Conservation (phyloP, 2,329 filamentous ascomycete genomes). For the Cladosporium sp. region DNA sequence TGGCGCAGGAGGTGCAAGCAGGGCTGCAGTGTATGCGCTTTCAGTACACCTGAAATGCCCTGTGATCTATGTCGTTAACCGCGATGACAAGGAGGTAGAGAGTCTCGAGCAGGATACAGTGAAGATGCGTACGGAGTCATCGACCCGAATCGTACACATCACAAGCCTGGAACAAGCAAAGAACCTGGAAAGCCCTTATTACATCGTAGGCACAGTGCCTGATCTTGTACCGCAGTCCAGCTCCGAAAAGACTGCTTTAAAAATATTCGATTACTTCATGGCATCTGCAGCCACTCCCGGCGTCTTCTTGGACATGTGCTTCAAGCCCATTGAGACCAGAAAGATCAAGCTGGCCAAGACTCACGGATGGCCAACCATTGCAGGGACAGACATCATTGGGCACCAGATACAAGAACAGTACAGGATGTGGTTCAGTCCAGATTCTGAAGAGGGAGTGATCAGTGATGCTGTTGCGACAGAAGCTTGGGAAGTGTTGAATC, state of each 20-base stretch:
- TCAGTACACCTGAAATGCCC: slow-evolving; percentile 8
- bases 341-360: slow-evolving; percentile 33
- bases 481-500: slow-evolving; percentile 32
- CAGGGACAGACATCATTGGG: slow-evolving; percentile 40
- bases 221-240: slow-evolving; percentile 33
- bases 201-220: slow-evolving; percentile 38
- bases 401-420: slow-evolving; percentile 38
- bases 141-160: slow-evolving; percentile 28
- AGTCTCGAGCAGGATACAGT: slow-evolving; percentile 13
- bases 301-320: slow-evolving; percentile 42
- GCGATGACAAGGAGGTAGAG: slow-evolving; percentile 16
- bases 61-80: slow-evolving; percentile 18
- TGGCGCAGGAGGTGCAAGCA: slow-evolving; percentile 40
- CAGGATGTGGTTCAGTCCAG: slow-evolving; percentile 14
- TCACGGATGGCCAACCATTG: slow-evolving; percentile 35
- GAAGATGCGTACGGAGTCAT: neutral
- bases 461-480: slow-evolving; percentile 25
- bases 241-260: slow-evolving; percentile 23
- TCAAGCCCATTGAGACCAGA: slow-evolving; percentile 38
- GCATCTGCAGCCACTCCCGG: slow-evolving; percentile 22
- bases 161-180: slow-evolving; percentile 25
- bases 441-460: slow-evolving; percentile 26
- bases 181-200: slow-evolving; percentile 26
- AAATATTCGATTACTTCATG: neutral
- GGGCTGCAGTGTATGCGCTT: slow-evolving; percentile 32